Evolutionary conservation across 78 protist species (phyloP), one percentile per base, ranked within the genome.

Genomic region (Pelomyxa schiedti): DNA sequence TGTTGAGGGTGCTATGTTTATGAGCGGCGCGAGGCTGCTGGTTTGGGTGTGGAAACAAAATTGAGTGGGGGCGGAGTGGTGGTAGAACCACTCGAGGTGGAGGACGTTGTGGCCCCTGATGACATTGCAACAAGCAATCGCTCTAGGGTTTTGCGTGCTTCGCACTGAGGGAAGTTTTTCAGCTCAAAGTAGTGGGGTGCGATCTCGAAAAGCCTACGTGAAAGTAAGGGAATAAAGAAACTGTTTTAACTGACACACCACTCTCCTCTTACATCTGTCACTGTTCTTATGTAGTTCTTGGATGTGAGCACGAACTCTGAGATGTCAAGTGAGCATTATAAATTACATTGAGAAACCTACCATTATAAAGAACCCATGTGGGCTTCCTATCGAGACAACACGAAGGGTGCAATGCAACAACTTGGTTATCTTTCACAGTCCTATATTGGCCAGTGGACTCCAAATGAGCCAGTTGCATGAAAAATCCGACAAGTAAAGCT

Each of bases 261-360:
- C 43, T 92, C 95, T 16, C 89, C 88, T 69, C 83, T 53, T 42
- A 96, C 52, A 3, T 82, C 95, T 2, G 96, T 88, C 39, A 86
- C 87, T 36, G 97, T 94, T 68, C 99, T 81, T 67, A 96, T 91
- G 90, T 88, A 97, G 71, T 93, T 84, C 65, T 83, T 74, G 66
- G 90, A 69, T 26, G 99, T 97, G 53, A 95, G 88, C 41, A 96
- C 98, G 69, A 96, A 94, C 89, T 97, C 99, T n/a, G n/a, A n/a
- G n/a, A n/a, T n/a, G n/a, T n/a, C n/a, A n/a, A n/a, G n/a, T n/a
- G n/a, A n/a, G n/a, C n/a, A n/a, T n/a, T n/a, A n/a, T n/a, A n/a
- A n/a, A n/a, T n/a, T n/a, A n/a, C n/a, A n/a, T n/a, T n/a, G n/a
- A n/a, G n/a, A n/a, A n/a, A n/a, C n/a, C n/a, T n/a, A n/a, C n/a